Percentiles rank a stretch among this genome's conserved stretches.
These are phyloP conservation scores for Arabidopsis arenosa DNA, from an alignment of 345 rosid species.

Conservation along the genomic window DNA sequence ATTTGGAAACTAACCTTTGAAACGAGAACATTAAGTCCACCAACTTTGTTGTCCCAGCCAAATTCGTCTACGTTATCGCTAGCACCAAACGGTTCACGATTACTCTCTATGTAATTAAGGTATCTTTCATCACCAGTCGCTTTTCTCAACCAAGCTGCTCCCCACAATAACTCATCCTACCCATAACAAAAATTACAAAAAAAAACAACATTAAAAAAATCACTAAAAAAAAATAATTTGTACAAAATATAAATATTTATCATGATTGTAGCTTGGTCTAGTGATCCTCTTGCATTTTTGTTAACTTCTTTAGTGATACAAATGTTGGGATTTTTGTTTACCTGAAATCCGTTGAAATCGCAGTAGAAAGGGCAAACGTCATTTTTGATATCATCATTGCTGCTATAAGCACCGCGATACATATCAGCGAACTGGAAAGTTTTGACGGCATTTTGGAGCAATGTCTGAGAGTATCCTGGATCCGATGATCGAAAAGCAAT, in stretches of 20 bases:
- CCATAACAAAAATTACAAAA: background rate
- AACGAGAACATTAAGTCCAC: conserved; percentile 89
- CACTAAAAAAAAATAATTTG: background rate
- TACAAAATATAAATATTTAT: background rate
- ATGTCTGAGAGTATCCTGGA: conserved; percentile 74
- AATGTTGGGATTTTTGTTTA: conserved; percentile 5
- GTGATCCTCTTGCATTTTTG: background rate
- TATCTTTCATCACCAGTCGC: conserved; percentile 70
- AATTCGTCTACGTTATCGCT: conserved; percentile 90
- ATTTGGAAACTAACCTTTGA: conserved; percentile 63
- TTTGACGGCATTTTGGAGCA: conserved; percentile 63
- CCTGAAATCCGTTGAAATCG: conserved; percentile 85
- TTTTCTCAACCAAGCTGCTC: conserved; percentile 92
- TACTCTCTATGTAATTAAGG: conserved; percentile 71
- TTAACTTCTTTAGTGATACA: background rate
- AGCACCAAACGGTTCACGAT: conserved; percentile 87
- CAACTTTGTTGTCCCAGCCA: conserved; percentile 98
- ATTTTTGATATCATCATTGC: conserved; percentile 65
- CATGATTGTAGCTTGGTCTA: background rate
- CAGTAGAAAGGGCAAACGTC: conserved; percentile 95
- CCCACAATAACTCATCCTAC: conserved; percentile 98
- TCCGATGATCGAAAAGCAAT: conserved; percentile 83
- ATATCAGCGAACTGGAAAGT: conserved; percentile 75
- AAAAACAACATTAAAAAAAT: background rate
- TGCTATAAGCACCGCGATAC: conserved; percentile 93